A percentile compares a stretch with the other conserved stretches of the same genome.
Conservation (phyloP, 202 grass and related monocot genomes). For the Alloteropsis angusta region DNA sequence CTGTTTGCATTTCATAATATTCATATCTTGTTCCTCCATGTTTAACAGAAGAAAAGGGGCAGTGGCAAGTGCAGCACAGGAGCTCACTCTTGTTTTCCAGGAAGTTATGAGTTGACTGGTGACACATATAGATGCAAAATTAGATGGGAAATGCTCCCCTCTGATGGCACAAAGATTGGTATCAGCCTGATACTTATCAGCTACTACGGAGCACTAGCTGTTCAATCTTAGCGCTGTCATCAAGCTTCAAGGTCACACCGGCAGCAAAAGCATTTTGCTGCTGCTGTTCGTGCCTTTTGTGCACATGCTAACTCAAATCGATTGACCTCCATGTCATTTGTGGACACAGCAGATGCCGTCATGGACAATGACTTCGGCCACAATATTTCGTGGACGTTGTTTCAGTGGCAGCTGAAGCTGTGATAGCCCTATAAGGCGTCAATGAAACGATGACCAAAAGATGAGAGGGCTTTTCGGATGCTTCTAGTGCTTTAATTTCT, state of each 20-base stretch:
- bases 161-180: not conserved
- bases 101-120: slow-evolving; percentile 66
- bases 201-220: slow-evolving; percentile 4
- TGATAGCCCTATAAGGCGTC: not conserved
- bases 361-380: slow-evolving; percentile 9
- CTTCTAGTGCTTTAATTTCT: slow-evolving; percentile 4
- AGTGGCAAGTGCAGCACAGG: slow-evolving; percentile 67
- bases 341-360: slow-evolving; percentile 22
- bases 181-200: no score
- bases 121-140: slow-evolving; percentile 17
- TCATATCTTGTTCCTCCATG: not conserved
- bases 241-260: slow-evolving; percentile 19
- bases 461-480: not conserved
- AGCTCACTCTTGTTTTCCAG: slow-evolving; percentile 79
- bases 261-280: slow-evolving; percentile 13
- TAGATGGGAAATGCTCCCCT: slow-evolving; percentile 13
- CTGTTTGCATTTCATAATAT: not conserved
- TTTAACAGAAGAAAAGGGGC: slow-evolving; percentile 81
- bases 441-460: not conserved
- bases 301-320: slow-evolving; percentile 38
- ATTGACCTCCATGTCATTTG: slow-evolving; percentile 8
- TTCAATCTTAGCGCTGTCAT: not conserved
- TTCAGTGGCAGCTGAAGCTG: not conserved
- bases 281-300: slow-evolving; percentile 21
- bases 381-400: not conserved